A percentile compares a stretch with the other conserved stretches of the same genome.
These are phyloP conservation scores for Firmiana major DNA, from an alignment of 345 rosid species.

Conservation along the genomic window DNA sequence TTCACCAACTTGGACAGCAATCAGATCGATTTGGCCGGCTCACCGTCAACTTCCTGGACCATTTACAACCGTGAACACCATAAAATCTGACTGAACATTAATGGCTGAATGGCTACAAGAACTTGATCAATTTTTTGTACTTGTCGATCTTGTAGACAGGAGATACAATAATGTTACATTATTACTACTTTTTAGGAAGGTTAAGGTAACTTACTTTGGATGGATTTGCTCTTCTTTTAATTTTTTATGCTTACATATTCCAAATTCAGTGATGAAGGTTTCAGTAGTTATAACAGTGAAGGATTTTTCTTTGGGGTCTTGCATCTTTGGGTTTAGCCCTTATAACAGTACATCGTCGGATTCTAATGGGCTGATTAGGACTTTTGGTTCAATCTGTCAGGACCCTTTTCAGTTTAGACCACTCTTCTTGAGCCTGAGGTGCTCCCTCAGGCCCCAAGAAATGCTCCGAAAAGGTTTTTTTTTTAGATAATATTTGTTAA, in stretches of 20 bases:
- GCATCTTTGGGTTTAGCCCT: no score
- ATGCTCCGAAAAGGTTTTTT: no score
- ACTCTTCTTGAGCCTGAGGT: not conserved
- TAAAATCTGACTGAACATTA: constrained; percentile 2
- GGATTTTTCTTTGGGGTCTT: no score
- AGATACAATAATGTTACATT: not conserved
- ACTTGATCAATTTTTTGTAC: constrained; percentile 6
- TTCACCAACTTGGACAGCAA: not conserved
- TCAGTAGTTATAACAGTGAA: not conserved
- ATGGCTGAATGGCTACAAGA: constrained; percentile 13
- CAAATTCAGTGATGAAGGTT: not conserved
- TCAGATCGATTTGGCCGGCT: not conserved
- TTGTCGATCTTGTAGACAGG: constrained; percentile 7
- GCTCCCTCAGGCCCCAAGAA: not conserved
- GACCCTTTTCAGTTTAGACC: no score
- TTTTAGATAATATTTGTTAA: no score
- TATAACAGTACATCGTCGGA: not conserved
- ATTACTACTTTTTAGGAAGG: constrained; percentile 9
- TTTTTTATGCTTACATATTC: not conserved
- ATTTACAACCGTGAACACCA: constrained; percentile 4
- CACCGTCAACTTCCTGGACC: constrained; percentile 9
- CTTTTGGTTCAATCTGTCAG: not conserved
- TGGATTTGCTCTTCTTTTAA: not conserved
- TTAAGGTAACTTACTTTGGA: not conserved
- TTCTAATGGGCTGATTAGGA: not conserved